phyloP scores from a whole-genome alignment of 768 basidiomycete species.

The Podaxis mareebaensis region DNA sequence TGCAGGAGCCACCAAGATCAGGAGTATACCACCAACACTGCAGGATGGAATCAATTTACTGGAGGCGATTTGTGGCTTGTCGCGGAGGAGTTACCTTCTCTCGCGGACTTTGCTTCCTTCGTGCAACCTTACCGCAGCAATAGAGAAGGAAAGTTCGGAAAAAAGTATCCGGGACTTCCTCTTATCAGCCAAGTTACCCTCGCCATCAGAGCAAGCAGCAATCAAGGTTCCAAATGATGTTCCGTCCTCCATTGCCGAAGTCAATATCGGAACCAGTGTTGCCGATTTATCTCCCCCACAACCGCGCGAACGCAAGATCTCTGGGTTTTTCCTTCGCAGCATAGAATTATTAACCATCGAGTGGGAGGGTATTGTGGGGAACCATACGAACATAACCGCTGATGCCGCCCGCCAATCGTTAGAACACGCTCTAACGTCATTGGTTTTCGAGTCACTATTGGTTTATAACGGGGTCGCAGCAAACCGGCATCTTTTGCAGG shows the following conservation, averaged over 20 bases:
- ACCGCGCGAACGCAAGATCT: constrained; percentile 62
- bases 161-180: constrained; percentile 69
- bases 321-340: constrained; percentile 60
- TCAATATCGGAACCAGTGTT: constrained; percentile 8
- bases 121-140: constrained; percentile 58
- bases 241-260: background rate
- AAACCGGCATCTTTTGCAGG: constrained; percentile 63
- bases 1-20: constrained; percentile 25
- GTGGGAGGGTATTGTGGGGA: constrained; percentile 41
- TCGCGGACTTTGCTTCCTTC: constrained; percentile 66
- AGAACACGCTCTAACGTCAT: constrained; percentile 65
- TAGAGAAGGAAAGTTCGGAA: constrained; percentile 59
- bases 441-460: constrained; percentile 71
- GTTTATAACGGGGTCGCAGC: constrained; percentile 61
- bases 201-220: constrained; percentile 23
- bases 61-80: constrained; percentile 60
- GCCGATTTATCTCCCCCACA: constrained; percentile 46
- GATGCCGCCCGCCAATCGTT: constrained; percentile 67
- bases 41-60: constrained; percentile 66
- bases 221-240: background rate
- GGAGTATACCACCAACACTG: constrained; percentile 48
- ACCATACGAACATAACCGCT: constrained; percentile 45
- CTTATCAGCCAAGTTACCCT: constrained; percentile 62
- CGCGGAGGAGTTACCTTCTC: constrained; percentile 44
- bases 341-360: constrained; percentile 52